Evolutionary conservation across 768 basidiomycete species (phyloP).

Genomic region (Chlorophyllum brunneum): DNA sequence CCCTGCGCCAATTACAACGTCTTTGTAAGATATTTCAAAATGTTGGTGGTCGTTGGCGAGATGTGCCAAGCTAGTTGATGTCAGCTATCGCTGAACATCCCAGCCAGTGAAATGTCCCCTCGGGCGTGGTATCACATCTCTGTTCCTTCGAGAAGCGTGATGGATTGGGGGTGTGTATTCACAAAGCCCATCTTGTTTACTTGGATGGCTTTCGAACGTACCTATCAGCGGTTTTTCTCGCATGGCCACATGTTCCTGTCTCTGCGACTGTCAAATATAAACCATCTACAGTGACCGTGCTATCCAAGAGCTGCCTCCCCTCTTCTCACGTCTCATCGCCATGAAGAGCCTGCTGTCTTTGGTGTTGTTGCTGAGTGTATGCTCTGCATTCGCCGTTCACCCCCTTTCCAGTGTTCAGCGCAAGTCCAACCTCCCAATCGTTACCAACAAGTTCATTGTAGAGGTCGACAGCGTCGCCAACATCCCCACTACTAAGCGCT

Average conservation of each 20-base stretch:
- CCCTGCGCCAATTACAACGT: no score
- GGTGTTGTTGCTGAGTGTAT: constrained; percentile 24
- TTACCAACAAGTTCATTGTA: constrained; percentile 54
- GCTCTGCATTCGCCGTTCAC: constrained; percentile 24
- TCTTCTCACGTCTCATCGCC: constrained; percentile 10
- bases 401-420: constrained; percentile 35
- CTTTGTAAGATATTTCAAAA: no score
- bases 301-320: neutral
- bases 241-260: neutral
- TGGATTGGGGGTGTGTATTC: no score
- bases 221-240: neutral
- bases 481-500: constrained; percentile 33
- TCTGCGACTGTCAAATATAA: constrained; percentile 1
- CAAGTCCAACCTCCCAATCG: constrained; percentile 30
- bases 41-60: no score
- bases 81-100: no score
- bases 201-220: no score
- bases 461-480: constrained; percentile 43
- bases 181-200: neutral
- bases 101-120: no score
- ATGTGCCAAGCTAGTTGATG: no score
- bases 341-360: constrained; percentile 33
- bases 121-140: no score
- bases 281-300: neutral
- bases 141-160: no score